Evolutionary conservation across 306 rosid genomes (phyloP).

Genomic region (Phaseolus lunatus): DNA sequence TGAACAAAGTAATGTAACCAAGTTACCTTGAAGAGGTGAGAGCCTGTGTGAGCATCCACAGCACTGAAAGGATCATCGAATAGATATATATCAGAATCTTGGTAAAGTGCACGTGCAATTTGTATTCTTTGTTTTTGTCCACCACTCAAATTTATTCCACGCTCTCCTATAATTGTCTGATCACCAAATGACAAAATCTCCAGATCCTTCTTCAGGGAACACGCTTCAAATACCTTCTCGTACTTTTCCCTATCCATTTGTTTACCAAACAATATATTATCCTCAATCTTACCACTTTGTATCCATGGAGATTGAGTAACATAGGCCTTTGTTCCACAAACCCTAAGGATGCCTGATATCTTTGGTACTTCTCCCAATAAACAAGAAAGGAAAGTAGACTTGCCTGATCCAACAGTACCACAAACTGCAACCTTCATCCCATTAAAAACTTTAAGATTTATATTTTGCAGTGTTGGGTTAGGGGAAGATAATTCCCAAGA

Average conservation of each 20-base stretch:
- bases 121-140: too few species aligned
- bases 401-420: slow-evolving; percentile 74
- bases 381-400: slow-evolving; percentile 83
- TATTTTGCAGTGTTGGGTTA: slow-evolving; percentile 43
- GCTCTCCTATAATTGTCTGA: slow-evolving; percentile 52
- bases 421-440: slow-evolving; percentile 63
- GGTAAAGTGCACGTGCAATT: too few species aligned
- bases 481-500: slow-evolving; percentile 63
- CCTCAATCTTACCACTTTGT: slow-evolving; percentile 88
- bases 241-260: slow-evolving; percentile 79
- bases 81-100: too few species aligned
- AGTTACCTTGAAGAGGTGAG: too few species aligned
- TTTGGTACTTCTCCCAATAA: slow-evolving; percentile 86
- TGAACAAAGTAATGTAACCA: slow-evolving; percentile 1
- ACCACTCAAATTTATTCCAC: too few species aligned
- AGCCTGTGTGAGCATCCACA: too few species aligned
- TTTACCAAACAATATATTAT: slow-evolving; percentile 77
- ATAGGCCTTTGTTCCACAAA: slow-evolving; percentile 89
- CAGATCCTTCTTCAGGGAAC: slow-evolving; percentile 81
- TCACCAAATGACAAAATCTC: slow-evolving; percentile 82
- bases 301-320: slow-evolving; percentile 95
- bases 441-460: slow-evolving; percentile 45
- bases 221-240: slow-evolving; percentile 81
- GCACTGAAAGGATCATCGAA: too few species aligned
- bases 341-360: slow-evolving; percentile 65